Conservation (phyloP, 345 rosid species). For the Eucalyptus leucophloia region DNA sequence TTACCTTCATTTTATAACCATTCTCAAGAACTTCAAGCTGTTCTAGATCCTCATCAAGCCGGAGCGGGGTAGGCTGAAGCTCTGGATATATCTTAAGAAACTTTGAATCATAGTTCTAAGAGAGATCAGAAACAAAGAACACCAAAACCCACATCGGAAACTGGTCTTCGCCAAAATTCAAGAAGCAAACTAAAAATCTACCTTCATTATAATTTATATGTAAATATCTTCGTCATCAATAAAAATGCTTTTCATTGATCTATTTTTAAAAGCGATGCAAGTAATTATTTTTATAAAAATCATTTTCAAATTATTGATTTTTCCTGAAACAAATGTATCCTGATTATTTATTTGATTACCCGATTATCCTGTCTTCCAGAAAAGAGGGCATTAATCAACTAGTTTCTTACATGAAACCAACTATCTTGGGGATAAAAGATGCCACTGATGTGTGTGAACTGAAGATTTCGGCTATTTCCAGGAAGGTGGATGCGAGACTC, state of each 20-base stretch:
- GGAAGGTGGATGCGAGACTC: no score
- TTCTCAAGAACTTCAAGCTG: conserved; percentile 92
- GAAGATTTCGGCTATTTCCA: no score
- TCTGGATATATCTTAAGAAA: conserved; percentile 72
- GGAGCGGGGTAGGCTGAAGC: conserved; percentile 74
- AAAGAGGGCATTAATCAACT: not conserved
- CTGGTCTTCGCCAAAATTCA: not conserved
- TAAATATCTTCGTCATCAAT: no score
- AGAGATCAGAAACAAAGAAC: not conserved
- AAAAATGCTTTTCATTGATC: no score
- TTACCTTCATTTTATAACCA: conserved; percentile 92
- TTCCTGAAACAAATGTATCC: no score
- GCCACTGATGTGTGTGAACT: not conserved
- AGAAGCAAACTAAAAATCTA: not conserved
- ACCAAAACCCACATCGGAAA: not conserved
- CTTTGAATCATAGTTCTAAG: conserved; percentile 78
- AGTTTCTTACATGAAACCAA: not conserved
- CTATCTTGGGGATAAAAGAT: not conserved
- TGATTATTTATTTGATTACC: not conserved
- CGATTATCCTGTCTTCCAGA: not conserved
- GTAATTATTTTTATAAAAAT: no score
- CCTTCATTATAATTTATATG: no score
- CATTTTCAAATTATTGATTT: no score
- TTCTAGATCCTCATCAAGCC: conserved; percentile 85
- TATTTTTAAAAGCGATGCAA: no score